phyloP scores from a whole-genome alignment of 108 stramenopile species.

The Skeletonema marinoi region DNA sequence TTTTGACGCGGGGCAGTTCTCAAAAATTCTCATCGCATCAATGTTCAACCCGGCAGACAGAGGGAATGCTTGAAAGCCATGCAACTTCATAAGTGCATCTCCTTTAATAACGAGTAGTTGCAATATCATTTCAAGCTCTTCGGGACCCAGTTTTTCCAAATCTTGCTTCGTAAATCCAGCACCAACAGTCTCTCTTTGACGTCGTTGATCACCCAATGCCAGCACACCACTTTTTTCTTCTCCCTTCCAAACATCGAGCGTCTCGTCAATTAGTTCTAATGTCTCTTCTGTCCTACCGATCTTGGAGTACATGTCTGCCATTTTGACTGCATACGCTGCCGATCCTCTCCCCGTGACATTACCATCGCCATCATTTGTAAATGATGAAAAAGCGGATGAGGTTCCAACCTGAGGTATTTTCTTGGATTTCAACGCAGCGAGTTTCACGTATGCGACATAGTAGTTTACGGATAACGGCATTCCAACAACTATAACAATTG shows the following conservation, averaged over 20 bases:
- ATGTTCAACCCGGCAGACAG: constrained; percentile 31
- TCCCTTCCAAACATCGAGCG: constrained; percentile 16
- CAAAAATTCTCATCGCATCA: constrained; percentile 34
- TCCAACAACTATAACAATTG: constrained; percentile 22
- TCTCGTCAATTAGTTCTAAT: constrained; percentile 28
- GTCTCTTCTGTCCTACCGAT: constrained; percentile 33
- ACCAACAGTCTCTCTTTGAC: constrained; percentile 27
- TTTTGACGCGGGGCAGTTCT: constrained; percentile 28
- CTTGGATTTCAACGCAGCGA: neutral
- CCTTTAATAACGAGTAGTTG: constrained; percentile 33
- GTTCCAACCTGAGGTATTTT: neutral
- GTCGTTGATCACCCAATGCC: constrained; percentile 4
- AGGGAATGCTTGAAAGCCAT: constrained; percentile 19
- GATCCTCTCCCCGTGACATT: constrained; percentile 13
- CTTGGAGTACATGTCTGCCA: constrained; percentile 43
- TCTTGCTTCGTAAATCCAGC: constrained; percentile 33
- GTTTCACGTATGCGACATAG: constrained; percentile 23
- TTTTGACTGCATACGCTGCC: constrained; percentile 34
- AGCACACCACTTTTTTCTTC: constrained; percentile 8
- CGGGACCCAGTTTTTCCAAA: constrained; percentile 20
- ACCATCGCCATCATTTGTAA: neutral
- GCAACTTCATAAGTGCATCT: constrained; percentile 16
- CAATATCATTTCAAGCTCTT: constrained; percentile 35
- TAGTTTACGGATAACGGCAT: constrained; percentile 15
- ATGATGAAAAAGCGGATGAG: neutral